phyloP scores from a whole-genome alignment of 164 flowering plant genomes.

The Aristolochia fimbriata region DNA sequence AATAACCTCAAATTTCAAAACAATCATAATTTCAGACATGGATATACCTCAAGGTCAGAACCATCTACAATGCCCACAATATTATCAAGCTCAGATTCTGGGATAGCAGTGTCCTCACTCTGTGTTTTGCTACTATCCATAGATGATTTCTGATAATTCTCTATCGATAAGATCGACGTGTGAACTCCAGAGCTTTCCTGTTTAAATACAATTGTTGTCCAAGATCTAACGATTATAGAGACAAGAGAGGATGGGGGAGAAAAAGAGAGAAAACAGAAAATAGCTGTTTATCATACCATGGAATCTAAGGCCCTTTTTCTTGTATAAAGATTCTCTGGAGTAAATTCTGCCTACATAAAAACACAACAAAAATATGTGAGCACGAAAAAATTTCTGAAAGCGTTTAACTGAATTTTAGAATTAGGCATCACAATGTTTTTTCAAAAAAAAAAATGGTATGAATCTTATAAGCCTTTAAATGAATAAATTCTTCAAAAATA shows the following conservation, averaged over 20 bases:
- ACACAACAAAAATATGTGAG: constrained; percentile 3
- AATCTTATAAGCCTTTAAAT: too few relatives aligned
- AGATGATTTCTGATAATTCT: constrained; percentile 30
- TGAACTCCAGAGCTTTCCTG: constrained; percentile 50
- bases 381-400: background rate
- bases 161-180: constrained; percentile 24
- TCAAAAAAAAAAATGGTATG: too few relatives aligned
- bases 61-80: constrained; percentile 70
- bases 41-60: constrained; percentile 69
- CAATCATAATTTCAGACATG: background rate
- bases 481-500: too few relatives aligned
- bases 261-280: constrained; percentile 1
- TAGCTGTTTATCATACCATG: constrained; percentile 33
- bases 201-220: constrained; percentile 7
- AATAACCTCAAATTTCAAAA: background rate
- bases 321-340: constrained; percentile 68
- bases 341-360: constrained; percentile 66
- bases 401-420: background rate
- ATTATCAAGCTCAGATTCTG: constrained; percentile 70
- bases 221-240: background rate
- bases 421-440: too few relatives aligned
- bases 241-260: background rate
- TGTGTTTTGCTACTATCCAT: constrained; percentile 34
- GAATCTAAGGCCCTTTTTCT: constrained; percentile 59
- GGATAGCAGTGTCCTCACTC: constrained; percentile 42